Evolutionary conservation across 306 rosid genomes (phyloP).

Genomic region (Prunus mume): DNA sequence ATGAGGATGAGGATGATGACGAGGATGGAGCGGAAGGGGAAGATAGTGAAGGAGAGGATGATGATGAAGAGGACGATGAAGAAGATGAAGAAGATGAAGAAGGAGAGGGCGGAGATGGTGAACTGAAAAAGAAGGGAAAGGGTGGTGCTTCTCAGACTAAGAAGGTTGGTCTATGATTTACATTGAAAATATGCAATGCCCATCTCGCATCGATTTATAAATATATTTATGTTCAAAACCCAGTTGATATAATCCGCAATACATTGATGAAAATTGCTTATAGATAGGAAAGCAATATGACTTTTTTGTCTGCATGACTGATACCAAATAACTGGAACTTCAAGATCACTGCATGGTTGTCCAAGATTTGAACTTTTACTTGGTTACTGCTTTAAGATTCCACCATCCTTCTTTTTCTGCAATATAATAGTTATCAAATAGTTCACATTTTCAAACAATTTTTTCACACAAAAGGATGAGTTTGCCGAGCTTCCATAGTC

Average conservation of each 20-base stretch:
- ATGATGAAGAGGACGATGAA: slow-evolving; percentile 7
- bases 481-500: not conserved
- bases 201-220: not conserved
- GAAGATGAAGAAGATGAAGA: slow-evolving; percentile 31
- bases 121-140: slow-evolving; percentile 29
- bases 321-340: not conserved
- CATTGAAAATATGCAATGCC: slow-evolving; percentile 13
- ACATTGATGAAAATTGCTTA: slow-evolving; percentile 4
- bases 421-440: not conserved
- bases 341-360: not conserved
- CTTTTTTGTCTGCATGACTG: not conserved
- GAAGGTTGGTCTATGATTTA: slow-evolving; percentile 46
- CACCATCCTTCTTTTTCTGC: not conserved
- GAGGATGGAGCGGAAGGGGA: slow-evolving; percentile 17
- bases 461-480: not conserved
- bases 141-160: slow-evolving; percentile 66
- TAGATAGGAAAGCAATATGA: not conserved
- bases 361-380: not conserved
- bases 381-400: not conserved
- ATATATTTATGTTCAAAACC: not conserved
- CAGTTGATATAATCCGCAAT: not conserved
- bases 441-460: not conserved
- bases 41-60: not conserved
- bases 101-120: slow-evolving; percentile 25
- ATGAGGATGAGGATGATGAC: slow-evolving; percentile 14